Percentiles rank a stretch among this genome's conserved stretches.
phyloP scores from a whole-genome alignment of 345 rosid genomes.

The Salix arbutifolia region DNA sequence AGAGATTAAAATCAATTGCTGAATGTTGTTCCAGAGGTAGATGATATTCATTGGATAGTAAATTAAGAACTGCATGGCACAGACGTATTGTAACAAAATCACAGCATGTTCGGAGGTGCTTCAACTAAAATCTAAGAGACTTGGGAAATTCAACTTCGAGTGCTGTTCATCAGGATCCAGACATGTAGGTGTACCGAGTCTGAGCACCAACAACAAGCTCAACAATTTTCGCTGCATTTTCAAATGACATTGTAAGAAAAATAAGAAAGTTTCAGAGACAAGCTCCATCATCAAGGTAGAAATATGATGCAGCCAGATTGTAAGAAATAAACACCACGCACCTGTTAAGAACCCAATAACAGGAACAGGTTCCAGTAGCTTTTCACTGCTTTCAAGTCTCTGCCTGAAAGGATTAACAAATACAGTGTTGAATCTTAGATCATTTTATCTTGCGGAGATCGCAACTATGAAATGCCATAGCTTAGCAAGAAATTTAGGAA shows the following conservation, averaged over 20 bases:
- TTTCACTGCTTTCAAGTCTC: conserved; percentile 65
- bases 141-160: conserved; percentile 4
- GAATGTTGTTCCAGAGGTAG: background rate
- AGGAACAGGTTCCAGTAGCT: conserved; percentile 61
- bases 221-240: conserved; percentile 63
- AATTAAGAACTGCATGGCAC: no score
- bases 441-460: background rate
- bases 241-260: background rate
- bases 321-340: conserved; percentile 16
- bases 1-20: no score
- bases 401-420: conserved; percentile 43
- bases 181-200: conserved; percentile 85
- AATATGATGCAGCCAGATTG: background rate
- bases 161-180: conserved; percentile 58
- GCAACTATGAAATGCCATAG: background rate
- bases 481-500: background rate
- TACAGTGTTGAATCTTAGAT: background rate
- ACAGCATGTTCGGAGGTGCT: background rate
- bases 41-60: background rate
- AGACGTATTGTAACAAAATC: no score
- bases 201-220: conserved; percentile 89
- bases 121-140: background rate
- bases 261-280: background rate
- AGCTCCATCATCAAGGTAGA: background rate
- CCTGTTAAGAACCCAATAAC: conserved; percentile 69